Evolutionary conservation across 129 eudicot genomes (phyloP).

Genomic region (Flaveria brownii): DNA sequence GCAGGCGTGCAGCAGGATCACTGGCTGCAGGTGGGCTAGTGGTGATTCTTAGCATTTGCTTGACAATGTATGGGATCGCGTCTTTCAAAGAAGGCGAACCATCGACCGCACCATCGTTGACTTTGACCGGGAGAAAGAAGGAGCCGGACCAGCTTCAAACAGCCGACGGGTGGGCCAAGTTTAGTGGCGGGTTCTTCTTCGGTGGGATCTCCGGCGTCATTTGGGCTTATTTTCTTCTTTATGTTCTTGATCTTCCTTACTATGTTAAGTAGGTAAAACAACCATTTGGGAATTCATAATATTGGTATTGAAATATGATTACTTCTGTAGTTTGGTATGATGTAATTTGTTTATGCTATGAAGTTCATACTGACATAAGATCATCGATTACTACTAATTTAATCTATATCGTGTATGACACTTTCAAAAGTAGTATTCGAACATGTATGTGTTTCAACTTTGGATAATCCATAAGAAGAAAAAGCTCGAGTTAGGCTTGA

Average conservation of each 20-base stretch:
- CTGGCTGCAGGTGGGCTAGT: constrained; percentile 93
- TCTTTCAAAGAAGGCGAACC: constrained; percentile 95
- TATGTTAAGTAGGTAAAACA: constrained; percentile 54
- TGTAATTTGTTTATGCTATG: constrained; percentile 2
- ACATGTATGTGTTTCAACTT: no score
- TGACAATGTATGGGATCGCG: constrained; percentile 90
- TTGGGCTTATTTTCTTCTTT: constrained; percentile 94
- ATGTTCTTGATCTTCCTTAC: constrained; percentile 92
- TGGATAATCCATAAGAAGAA: no score
- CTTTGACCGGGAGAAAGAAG: constrained; percentile 92
- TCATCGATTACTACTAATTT: neutral
- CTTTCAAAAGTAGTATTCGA: no score
- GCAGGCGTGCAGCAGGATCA: constrained; percentile 90
- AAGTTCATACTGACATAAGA: no score
- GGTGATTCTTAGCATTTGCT: constrained; percentile 81
- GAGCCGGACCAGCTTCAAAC: constrained; percentile 96
- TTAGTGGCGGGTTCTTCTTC: constrained; percentile 86
- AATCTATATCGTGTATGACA: no score
- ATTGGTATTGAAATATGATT: neutral
- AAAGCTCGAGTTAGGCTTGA: no score
- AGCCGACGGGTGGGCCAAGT: constrained; percentile 93
- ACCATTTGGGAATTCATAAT: neutral
- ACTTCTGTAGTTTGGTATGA: constrained; percentile 1
- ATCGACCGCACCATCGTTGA: constrained; percentile 83
- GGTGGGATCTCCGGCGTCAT: constrained; percentile 91